Evolutionary conservation across 495 filamentous ascomycete species (phyloP).

Genomic region (Aspergillus avenaceus): DNA sequence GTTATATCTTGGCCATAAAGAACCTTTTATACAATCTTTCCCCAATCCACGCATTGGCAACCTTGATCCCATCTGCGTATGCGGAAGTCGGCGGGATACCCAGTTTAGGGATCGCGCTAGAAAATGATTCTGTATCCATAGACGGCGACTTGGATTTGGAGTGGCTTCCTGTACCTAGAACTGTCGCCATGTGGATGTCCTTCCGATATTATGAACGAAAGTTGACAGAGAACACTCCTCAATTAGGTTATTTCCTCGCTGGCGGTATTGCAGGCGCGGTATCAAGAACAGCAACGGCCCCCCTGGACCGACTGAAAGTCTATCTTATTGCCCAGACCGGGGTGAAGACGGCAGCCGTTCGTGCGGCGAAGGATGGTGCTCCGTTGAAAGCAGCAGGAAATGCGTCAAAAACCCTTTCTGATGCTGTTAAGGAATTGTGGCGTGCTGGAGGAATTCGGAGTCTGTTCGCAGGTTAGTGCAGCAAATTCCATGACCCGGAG

Average conservation of each 20-base stretch:
- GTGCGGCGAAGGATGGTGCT: conserved; percentile 68
- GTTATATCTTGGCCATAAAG: conserved; percentile 33
- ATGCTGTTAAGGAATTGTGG: conserved; percentile 74
- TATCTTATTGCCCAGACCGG: conserved; percentile 92
- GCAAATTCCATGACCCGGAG: background rate
- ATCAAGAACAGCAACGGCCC: conserved; percentile 89
- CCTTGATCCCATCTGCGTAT: conserved; percentile 35
- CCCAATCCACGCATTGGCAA: conserved; percentile 35
- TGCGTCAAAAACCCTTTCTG: conserved; percentile 61
- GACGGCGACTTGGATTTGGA: conserved; percentile 42
- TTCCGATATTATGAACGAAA: conserved; percentile 49
- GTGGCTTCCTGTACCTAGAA: conserved; percentile 42
- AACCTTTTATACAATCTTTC: conserved; percentile 39
- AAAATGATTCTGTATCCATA: conserved; percentile 26
- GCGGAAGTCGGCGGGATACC: conserved; percentile 28
- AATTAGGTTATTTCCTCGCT: conserved; percentile 94
- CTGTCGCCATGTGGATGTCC: conserved; percentile 46
- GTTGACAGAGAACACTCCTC: conserved; percentile 61
- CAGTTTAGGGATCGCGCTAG: conserved; percentile 22
- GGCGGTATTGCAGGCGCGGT: conserved; percentile 89
- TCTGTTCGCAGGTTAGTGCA: conserved; percentile 81
- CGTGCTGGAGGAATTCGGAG: conserved; percentile 82
- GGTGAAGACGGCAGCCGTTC: conserved; percentile 51
- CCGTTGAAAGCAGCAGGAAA: conserved; percentile 62
- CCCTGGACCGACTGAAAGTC: conserved; percentile 94